Evolutionary conservation across 768 basidiomycete species (phyloP), one percentile per base, ranked within the genome.

Genomic region (Tulasnella sp.): DNA sequence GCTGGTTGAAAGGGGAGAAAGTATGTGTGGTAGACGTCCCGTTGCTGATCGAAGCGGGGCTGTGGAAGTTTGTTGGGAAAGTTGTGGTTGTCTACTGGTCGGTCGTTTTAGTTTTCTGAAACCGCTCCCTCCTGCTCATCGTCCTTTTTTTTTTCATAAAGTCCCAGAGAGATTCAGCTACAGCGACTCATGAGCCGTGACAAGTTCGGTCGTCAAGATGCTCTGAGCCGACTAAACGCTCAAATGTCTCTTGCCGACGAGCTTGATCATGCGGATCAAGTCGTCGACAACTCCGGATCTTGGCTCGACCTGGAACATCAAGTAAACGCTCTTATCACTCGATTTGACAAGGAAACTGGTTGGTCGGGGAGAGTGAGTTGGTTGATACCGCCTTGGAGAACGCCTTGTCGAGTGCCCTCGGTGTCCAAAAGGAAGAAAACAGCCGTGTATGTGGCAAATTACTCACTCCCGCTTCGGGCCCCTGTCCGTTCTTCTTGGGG

Each of bases 61-160:
- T 98, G 48, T 95, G 92, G 90, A 90, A 89, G 83, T 93, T 90
- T 88, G 93, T 96, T 71, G 96, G 92, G 4, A 88, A 89, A 81
- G 91, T 98, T 34, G 88, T 96, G 3, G 92, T 99, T 14, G 96
- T 98, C 7, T 97, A 95, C 84, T 98, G 96, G 97, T 98, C 80
- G 82, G 87, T 83, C 2, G 10, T 71, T 68, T 58, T 0, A 27
- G 2, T 62, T 16, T 18, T 16, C 21, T 34, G 31, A n/a, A 52
- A 21, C 6, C 36, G 31, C 12, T 10, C 58, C 31, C 10, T 18
- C 21, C 40, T 39, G 74, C 42, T 24, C 62, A 76, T n/a, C 24
- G 44, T 36, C 2, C 1, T 6, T 68, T 16, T n/a, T n/a, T 68
- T 58, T 1, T n/a, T 68, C 46, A 62, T 72, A 74, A 19, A 97